These are phyloP conservation scores for Aspergillus pseudonomiae DNA, from an alignment of 2,329 filamentous ascomycete genomes.

Conservation along the genomic window DNA sequence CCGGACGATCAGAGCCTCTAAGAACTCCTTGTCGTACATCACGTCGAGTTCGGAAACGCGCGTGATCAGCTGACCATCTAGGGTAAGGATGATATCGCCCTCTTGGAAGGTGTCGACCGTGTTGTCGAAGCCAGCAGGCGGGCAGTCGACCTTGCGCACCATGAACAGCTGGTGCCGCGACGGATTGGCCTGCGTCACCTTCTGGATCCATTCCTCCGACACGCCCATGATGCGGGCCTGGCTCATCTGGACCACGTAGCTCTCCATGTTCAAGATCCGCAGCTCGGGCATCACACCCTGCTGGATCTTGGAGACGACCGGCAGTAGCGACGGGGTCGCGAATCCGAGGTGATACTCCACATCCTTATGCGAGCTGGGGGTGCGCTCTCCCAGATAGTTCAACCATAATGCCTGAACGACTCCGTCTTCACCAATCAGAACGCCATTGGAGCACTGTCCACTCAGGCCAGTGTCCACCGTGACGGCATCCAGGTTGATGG, in stretches of 20 bases:
- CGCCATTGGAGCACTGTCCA: slow-evolving; percentile 89
- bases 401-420: slow-evolving; percentile 95
- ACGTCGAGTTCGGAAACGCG: slow-evolving; percentile 90
- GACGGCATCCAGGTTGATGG: slow-evolving; percentile 94
- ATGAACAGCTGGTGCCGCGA: slow-evolving; percentile 97
- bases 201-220: slow-evolving; percentile 90
- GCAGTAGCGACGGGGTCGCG: slow-evolving; percentile 82
- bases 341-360: slow-evolving; percentile 96
- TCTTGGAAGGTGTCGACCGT: slow-evolving; percentile 73
- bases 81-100: slow-evolving; percentile 86
- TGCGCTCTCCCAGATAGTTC: slow-evolving; percentile 91
- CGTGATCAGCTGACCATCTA: slow-evolving; percentile 92
- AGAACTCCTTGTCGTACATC: slow-evolving; percentile 86
- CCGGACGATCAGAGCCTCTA: slow-evolving; percentile 85
- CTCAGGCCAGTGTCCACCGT: slow-evolving; percentile 93
- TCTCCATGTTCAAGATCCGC: slow-evolving; percentile 90
- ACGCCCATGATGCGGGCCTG: slow-evolving; percentile 98
- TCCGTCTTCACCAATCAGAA: slow-evolving; percentile 84
- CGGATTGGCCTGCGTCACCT: slow-evolving; percentile 84
- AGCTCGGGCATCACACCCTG: slow-evolving; percentile 76
- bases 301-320: slow-evolving; percentile 85
- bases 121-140: slow-evolving; percentile 48
- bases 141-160: slow-evolving; percentile 84
- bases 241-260: slow-evolving; percentile 93
- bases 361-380: slow-evolving; percentile 76